Base-by-base conservation (phyloP, 2,329 filamentous ascomycete genomes). In the Didymella pinodella region DNA sequence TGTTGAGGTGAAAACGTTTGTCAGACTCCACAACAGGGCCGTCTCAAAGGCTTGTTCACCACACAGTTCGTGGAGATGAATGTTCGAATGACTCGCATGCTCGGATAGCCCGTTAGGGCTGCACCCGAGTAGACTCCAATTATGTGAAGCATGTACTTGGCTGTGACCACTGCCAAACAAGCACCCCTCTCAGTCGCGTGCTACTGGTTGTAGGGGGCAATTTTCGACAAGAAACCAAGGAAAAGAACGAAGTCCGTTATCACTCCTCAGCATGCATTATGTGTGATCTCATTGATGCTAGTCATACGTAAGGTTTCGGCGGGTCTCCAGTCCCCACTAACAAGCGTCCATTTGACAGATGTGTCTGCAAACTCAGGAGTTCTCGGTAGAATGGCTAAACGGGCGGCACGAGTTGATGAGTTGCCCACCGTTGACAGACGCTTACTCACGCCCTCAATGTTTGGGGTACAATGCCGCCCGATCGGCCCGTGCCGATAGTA, bases 51-150 rank as follows among this genome's bases (percentile, higher is more conserved):
- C 22, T 14, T 32, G 22, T 40, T 31, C 46, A 38, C 53, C 46
- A 49, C 44, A 48, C 22, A 22, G 22, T 22, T 2, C 2, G 2
- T 32, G 32, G 16, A 41, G 22, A 40, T 28, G 34, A 14, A 14
- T 11, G 28, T 4, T 8, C 22, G 7, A 51, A 38, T 41, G 54
- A 51, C 47, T 47, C 54, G 54, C 40, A 51, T 41, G 31, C 14
- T 44, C 41, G 48, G 54, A 45, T 25, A 44, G 46, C 10, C 45
- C 52, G 52, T 48, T 31, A 54, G 28, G 52, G 45, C 36, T 48
- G 28, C 16, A 3, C 26, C 12, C 10, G 36, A 26, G 16, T 11
- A 18, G 11, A 46, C 25, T 48, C 18, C 43, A 29, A 18, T 29
- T 14, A 7, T 43, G 44, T 34, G 34, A 4, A 14, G 20, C 32